Evolutionary conservation across 2,329 filamentous ascomycete genomes (phyloP).

Genomic region (Nothopassalora personata): DNA sequence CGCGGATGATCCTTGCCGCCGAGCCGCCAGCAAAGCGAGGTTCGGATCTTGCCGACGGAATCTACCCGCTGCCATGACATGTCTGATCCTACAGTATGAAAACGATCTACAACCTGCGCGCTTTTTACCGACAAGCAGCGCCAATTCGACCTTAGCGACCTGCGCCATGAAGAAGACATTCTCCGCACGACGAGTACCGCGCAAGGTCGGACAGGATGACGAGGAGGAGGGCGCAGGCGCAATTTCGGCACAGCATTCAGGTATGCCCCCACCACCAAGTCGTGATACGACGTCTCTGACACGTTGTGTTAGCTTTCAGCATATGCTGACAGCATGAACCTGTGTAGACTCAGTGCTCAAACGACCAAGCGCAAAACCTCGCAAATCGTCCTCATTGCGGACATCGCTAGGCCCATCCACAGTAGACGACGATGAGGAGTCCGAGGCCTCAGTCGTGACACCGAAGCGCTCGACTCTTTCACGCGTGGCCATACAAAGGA

Average conservation of each 20-base stretch:
- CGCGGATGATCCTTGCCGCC: background rate
- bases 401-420: constrained; percentile 68
- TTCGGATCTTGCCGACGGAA: background rate
- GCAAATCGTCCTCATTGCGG: constrained; percentile 69
- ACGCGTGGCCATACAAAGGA: constrained; percentile 61
- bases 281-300: constrained; percentile 18
- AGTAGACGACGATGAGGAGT: constrained; percentile 50
- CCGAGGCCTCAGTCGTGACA: constrained; percentile 50
- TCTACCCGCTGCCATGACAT: background rate
- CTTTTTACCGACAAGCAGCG: background rate
- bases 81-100: background rate
- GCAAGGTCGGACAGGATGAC: constrained; percentile 69
- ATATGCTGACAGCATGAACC: constrained; percentile 37
- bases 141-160: background rate
- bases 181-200: constrained; percentile 60
- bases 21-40: background rate
- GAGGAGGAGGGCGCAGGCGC: constrained; percentile 46
- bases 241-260: constrained; percentile 16
- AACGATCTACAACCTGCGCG: background rate
- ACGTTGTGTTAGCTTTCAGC: constrained; percentile 12
- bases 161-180: constrained; percentile 54
- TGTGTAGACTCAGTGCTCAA: constrained; percentile 48
- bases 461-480: constrained; percentile 61
- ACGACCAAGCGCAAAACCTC: constrained; percentile 48
- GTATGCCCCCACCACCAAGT: constrained; percentile 13